Base-by-base conservation (phyloP, 1,284 basidiomycete species). In the Phellinidium pouzarii region DNA sequence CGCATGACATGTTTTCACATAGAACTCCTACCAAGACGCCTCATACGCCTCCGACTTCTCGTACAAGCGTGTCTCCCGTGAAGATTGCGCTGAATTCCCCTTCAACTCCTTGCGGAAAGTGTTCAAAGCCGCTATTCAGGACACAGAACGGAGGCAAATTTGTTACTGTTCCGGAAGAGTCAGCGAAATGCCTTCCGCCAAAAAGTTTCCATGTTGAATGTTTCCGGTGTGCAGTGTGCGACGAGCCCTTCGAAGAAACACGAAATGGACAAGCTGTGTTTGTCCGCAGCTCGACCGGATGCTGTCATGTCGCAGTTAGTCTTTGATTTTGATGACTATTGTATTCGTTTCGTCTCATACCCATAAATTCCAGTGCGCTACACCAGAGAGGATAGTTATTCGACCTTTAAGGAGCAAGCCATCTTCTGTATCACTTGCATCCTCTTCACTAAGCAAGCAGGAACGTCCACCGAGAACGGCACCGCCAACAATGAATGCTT, bases 201-300 rank as follows among this genome's bases (percentile, higher is more conserved):
- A 76, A 76, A 64, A 74, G 74, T 22, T 91, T 85, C 61, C 87
- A 91, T 58, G 73, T 76, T 2, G 74, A 78, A 38, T 91, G 87
- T 62, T 89, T 91, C 66, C 78, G 74, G 53, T 91, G 87, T 61
- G 70, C 67, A 22, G 69, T 84, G 20, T 91, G 87, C 61, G 70
- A 78, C 43, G 73, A 76, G 7, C 62, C 73, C 4, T 87, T 91
- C 60, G 77, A 76, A 57, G 84, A 85, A 61, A 71, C 70, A 34
- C 70, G 71, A 44, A 74, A 71, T 25, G 82, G 83, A 3, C 78
- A 82, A 57, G 79, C 84, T 4, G 70, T 79, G 23, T 90, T 87
- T 64, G 80, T 87, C 12, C 75, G 79, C 52, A 76, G 75, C 12
- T 73, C 76, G 22, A 71, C 71, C 34, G 83, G 84, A n/a, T 79